Conservation (phyloP, 1,284 basidiomycete genomes). For the Malassezia obtusa region DNA sequence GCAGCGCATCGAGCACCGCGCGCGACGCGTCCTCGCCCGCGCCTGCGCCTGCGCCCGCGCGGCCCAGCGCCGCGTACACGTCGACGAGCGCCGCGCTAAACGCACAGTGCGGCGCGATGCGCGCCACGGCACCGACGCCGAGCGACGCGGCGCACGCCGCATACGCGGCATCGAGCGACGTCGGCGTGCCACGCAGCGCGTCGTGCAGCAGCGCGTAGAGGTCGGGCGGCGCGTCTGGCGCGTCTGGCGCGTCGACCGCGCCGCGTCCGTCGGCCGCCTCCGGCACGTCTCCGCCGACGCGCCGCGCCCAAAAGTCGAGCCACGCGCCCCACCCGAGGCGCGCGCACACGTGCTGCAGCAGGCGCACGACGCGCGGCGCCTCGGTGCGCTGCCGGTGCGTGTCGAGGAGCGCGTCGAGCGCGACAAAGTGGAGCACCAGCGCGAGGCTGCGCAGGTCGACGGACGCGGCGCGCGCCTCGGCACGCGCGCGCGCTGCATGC, state of each 20-base stretch:
- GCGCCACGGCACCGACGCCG: neutral
- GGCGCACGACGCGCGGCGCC: constrained; percentile 7
- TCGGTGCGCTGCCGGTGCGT: constrained; percentile 3
- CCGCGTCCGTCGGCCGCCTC: neutral
- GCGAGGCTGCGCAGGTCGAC: neutral
- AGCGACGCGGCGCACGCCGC: neutral
- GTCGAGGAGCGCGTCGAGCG: constrained; percentile 24
- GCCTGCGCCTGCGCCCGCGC: neutral
- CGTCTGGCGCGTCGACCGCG: neutral
- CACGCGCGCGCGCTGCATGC: neutral
- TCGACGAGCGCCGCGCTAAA: neutral
- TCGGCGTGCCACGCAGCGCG: neutral
- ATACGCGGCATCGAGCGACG: neutral
- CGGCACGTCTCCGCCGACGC: neutral
- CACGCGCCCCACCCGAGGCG: constrained; percentile 1
- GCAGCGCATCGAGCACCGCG: constrained; percentile 57
- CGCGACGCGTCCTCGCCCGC: constrained; percentile 8
- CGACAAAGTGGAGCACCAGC: constrained; percentile 25
- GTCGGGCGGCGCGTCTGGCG: neutral
- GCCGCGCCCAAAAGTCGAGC: constrained; percentile 16
- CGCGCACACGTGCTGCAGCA: constrained; percentile 4
- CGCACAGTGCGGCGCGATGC: neutral
- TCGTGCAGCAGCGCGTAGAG: neutral
- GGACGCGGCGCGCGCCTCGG: neutral
- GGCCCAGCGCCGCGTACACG: constrained; percentile 1